A percentile compares a stretch with the other conserved stretches of the same genome.
These are phyloP conservation scores for Mucor racemosus DNA, from an alignment of 371 early-diverging fungal genomes.

Conservation along the genomic window DNA sequence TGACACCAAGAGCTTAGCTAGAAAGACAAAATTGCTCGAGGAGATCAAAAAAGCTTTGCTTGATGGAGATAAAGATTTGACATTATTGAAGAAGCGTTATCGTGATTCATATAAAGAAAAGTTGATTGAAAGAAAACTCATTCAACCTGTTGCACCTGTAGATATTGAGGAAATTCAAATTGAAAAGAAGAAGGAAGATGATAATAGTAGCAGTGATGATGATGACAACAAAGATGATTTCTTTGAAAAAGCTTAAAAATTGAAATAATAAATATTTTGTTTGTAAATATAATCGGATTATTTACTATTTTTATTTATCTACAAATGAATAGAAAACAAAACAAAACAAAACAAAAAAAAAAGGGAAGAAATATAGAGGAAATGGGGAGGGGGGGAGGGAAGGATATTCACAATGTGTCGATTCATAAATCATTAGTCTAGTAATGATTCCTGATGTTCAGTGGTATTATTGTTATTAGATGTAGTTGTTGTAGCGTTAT, in stretches of 20 bases:
- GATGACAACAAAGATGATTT: slow-evolving; percentile 31
- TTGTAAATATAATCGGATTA: not conserved
- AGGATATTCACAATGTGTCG: slow-evolving; percentile 9
- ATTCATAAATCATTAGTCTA: not conserved
- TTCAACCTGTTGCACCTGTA: slow-evolving; percentile 25
- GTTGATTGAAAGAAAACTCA: slow-evolving; percentile 28
- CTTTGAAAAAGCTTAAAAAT: slow-evolving; percentile 31
- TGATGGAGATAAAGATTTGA: slow-evolving; percentile 32
- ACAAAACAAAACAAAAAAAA: not conserved
- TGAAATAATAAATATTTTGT: not conserved
- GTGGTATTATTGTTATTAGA: slow-evolving; percentile 2
- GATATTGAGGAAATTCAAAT: slow-evolving; percentile 21
- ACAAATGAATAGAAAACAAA: not conserved
- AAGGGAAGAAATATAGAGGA: not conserved
- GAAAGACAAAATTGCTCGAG: slow-evolving; percentile 27
- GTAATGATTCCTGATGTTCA: not conserved
- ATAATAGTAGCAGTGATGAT: not conserved
- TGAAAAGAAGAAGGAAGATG: slow-evolving; percentile 11
- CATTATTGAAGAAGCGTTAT: slow-evolving; percentile 31
- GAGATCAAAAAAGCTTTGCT: slow-evolving; percentile 29
- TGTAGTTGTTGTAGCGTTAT: not conserved
- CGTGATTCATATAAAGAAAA: slow-evolving; percentile 38
- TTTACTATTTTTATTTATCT: not conserved
- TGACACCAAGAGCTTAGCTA: slow-evolving; percentile 18
- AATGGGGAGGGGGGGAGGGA: not conserved